These are phyloP conservation scores for Xylariaceae sp. DNA, from an alignment of 2,329 filamentous ascomycete genomes.

Conservation along the genomic window DNA sequence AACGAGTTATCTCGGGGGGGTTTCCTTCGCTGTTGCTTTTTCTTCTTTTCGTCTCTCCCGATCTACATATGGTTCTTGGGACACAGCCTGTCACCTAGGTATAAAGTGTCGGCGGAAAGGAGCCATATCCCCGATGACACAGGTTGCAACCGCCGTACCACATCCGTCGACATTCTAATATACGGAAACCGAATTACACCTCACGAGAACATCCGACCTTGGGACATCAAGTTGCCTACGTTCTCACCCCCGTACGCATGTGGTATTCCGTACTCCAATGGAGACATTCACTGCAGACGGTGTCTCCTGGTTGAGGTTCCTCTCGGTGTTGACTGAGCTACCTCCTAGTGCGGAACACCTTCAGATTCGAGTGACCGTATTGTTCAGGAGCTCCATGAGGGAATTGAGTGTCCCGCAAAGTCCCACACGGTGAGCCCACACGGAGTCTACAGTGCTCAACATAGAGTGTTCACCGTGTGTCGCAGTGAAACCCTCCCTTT, in stretches of 20 bases:
- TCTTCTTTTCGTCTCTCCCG: neutral
- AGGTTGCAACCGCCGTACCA: neutral
- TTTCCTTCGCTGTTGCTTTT: constrained; percentile 5
- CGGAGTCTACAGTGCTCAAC: constrained; percentile 10
- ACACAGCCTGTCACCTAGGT: neutral
- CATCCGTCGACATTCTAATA: neutral
- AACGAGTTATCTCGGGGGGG: neutral
- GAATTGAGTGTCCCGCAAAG: no score
- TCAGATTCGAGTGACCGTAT: no score
- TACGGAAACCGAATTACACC: neutral
- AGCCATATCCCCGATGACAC: neutral
- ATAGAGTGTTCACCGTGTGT: neutral
- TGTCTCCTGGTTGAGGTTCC: no score
- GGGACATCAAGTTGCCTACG: no score
- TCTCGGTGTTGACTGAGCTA: no score
- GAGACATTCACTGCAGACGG: no score
- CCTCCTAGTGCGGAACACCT: no score
- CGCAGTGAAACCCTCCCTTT: neutral
- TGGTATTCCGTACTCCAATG: no score
- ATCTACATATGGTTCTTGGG: neutral
- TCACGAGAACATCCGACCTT: neutral
- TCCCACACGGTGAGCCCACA: neutral
- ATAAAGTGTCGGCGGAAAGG: neutral
- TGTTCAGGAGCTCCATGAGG: no score
- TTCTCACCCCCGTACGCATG: no score